These are phyloP conservation scores for Emmonsiellopsis sp. DNA, from an alignment of 2,329 filamentous ascomycete species.

Conservation along the genomic window DNA sequence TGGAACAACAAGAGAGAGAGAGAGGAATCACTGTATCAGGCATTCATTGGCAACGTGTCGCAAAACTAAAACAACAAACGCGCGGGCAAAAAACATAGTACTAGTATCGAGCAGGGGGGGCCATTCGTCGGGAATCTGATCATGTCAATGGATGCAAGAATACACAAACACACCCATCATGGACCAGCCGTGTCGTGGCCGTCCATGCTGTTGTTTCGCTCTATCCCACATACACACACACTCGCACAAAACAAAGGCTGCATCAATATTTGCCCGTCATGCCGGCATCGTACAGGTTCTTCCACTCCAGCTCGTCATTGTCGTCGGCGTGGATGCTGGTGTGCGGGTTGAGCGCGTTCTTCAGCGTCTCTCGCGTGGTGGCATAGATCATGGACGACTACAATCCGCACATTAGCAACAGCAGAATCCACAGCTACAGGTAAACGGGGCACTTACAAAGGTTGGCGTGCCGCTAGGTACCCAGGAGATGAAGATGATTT, in stretches of 20 bases:
- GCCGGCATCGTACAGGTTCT: slow-evolving; percentile 16
- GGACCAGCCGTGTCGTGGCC: neutral
- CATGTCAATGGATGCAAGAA: too few relatives aligned
- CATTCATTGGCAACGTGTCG: too few relatives aligned
- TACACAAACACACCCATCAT: neutral
- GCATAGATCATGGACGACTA: slow-evolving; percentile 43
- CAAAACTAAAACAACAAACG: too few relatives aligned
- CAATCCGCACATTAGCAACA: slow-evolving; percentile 9
- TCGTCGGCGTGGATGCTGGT: slow-evolving; percentile 33
- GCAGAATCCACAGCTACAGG: neutral
- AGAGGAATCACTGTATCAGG: too few relatives aligned
- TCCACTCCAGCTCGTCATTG: slow-evolving; percentile 34
- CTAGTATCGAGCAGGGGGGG: too few relatives aligned
- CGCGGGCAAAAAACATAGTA: too few relatives aligned
- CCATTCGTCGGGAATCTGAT: too few relatives aligned
- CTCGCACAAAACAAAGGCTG: too few relatives aligned
- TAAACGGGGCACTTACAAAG: slow-evolving; percentile 23
- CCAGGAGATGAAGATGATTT: slow-evolving; percentile 44
- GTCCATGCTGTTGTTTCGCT: neutral
- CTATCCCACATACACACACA: neutral
- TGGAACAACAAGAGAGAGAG: too few relatives aligned
- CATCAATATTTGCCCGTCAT: neutral
- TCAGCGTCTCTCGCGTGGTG: slow-evolving; percentile 39
- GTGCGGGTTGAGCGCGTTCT: slow-evolving; percentile 38
- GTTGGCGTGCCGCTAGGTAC: slow-evolving; percentile 31